Percentiles rank a stretch among this genome's conserved stretches.
These are phyloP conservation scores for Croton laevigatus DNA, from an alignment of 441 rosid species.

Conservation along the genomic window DNA sequence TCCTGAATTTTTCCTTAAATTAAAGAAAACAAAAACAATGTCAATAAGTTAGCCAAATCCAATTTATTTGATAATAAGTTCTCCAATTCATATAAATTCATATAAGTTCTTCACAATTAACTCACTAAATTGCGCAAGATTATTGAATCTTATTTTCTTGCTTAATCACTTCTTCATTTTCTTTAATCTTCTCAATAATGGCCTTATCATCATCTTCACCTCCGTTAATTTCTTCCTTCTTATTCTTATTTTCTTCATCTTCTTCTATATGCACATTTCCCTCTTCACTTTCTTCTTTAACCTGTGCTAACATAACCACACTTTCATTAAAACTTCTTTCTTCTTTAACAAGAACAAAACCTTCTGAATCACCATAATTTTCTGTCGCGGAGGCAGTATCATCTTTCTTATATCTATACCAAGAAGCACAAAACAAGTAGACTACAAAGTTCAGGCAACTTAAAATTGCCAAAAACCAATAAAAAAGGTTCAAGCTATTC, in stretches of 20 bases:
- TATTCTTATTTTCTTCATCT: not conserved
- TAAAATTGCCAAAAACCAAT: slow-evolving; percentile 44
- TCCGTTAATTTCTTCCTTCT: not conserved
- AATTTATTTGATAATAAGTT: no score
- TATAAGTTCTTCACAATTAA: no score
- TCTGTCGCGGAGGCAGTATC: not conserved
- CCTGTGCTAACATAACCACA: not conserved
- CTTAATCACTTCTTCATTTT: no score
- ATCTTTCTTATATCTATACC: slow-evolving; percentile 52
- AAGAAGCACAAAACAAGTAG: slow-evolving; percentile 40
- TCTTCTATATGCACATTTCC: not conserved
- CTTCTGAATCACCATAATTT: not conserved
- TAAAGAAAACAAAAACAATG: no score
- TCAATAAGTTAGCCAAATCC: no score
- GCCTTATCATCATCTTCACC: not conserved
- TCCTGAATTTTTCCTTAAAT: no score
- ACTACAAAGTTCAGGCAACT: slow-evolving; percentile 39
- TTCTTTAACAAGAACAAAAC: slow-evolving; percentile 1
- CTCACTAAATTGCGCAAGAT: no score
- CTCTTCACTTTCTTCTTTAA: not conserved
- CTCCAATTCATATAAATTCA: no score
- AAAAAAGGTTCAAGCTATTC: slow-evolving; percentile 37
- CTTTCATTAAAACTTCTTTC: not conserved
- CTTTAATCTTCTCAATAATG: no score
- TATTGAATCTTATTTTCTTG: no score